Evolutionary conservation across 805 yeast genomes (phyloP).

Genomic region (Pichia manshurica): DNA sequence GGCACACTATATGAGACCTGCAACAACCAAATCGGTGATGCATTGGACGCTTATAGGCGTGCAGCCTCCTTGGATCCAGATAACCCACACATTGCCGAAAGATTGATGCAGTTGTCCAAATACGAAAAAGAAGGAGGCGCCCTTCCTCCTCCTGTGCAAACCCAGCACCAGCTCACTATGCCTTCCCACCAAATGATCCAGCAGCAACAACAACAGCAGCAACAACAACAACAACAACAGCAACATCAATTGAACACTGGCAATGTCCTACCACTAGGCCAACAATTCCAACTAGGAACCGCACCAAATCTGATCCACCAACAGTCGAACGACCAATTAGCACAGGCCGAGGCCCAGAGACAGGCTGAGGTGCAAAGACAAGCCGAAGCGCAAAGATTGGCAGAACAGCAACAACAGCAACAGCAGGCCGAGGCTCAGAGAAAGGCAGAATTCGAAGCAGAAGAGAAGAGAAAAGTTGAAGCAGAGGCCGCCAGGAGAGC

Average conservation of each 20-base stretch:
- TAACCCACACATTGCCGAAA: conserved; percentile 88
- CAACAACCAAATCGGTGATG: conserved; percentile 91
- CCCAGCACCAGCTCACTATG: conserved; percentile 47
- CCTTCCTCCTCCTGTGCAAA: conserved; percentile 48
- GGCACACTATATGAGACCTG: conserved; percentile 97
- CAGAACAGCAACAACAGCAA: conserved; percentile 1
- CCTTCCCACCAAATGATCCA: conserved; percentile 35
- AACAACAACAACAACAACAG: conserved; percentile 30
- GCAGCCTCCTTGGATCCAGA: conserved; percentile 94
- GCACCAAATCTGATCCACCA: conserved; percentile 9
- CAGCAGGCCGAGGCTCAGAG: neutral
- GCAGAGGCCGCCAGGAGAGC: neutral
- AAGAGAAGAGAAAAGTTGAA: neutral
- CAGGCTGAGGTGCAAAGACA: conserved; percentile 1
- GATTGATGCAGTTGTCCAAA: conserved; percentile 78
- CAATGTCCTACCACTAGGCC: conserved; percentile 7
- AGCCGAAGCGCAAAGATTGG: neutral
- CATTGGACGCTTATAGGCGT: conserved; percentile 92
- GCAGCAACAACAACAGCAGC: conserved; percentile 31
- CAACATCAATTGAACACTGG: conserved; percentile 14
- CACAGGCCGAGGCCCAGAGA: neutral
- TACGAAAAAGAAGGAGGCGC: conserved; percentile 65
- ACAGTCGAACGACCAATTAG: conserved; percentile 2
- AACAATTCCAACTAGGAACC: conserved; percentile 5
- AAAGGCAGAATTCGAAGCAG: neutral